phyloP scores from a whole-genome alignment of 164 flowering plant genomes.

The Berberis thunbergii region DNA sequence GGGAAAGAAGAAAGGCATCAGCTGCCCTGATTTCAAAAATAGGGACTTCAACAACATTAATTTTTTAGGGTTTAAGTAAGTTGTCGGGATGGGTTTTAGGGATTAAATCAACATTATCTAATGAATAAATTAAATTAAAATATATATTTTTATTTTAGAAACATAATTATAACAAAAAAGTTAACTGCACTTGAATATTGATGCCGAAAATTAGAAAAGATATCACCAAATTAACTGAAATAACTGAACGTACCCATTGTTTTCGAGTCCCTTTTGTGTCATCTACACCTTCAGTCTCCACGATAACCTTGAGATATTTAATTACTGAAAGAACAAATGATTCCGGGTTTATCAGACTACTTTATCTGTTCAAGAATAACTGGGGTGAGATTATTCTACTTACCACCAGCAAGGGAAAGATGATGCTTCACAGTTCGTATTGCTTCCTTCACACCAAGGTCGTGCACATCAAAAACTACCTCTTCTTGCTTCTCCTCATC shows the following conservation, averaged over 20 bases:
- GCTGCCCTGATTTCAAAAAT: no score
- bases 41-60: no score
- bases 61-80: no score
- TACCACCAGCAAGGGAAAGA: conserved; percentile 46
- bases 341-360: not conserved
- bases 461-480: conserved; percentile 41
- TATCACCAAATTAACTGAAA: not conserved
- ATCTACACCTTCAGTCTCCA: conserved; percentile 35
- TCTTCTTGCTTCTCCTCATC: conserved; percentile 21
- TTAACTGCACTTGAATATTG: no score
- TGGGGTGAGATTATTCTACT: conserved; percentile 18
- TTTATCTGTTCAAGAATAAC: conserved; percentile 2
- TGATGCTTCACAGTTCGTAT: conserved; percentile 41
- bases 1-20: no score
- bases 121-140: no score
- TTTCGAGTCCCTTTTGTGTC: conserved; percentile 38
- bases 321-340: conserved; percentile 27
- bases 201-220: not conserved
- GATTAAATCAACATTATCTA: no score
- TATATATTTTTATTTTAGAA: no score
- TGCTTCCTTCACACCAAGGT: conserved; percentile 40
- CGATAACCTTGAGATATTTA: conserved; percentile 40
- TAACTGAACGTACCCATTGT: conserved; percentile 33
- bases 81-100: no score
- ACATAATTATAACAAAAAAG: no score